Conservation (phyloP, 371 early-diverging fungal genomes). For the Mucor piriformis region DNA sequence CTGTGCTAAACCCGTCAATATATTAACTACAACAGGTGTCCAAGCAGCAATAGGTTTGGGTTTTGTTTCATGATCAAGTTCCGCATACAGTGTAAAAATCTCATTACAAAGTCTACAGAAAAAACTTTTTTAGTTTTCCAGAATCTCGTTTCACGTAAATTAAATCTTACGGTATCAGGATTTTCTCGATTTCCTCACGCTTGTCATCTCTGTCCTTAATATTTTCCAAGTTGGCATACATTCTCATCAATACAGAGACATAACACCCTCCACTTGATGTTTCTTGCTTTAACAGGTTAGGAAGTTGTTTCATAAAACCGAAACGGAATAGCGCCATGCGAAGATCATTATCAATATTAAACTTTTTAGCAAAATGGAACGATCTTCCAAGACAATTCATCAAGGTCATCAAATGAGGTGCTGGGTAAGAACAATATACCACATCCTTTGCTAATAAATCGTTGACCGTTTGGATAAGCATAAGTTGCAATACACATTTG, state of each 20-base stretch:
- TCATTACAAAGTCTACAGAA: slow-evolving; percentile 45
- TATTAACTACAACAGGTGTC: slow-evolving; percentile 58
- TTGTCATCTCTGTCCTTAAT: slow-evolving; percentile 50
- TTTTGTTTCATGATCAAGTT: slow-evolving; percentile 56
- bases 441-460: slow-evolving; percentile 63
- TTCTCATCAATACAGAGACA: slow-evolving; percentile 52
- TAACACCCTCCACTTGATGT: slow-evolving; percentile 58
- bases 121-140: background rate
- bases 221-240: slow-evolving; percentile 56
- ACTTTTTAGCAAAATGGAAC: slow-evolving; percentile 81
- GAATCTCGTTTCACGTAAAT: background rate
- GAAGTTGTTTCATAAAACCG: slow-evolving; percentile 85
- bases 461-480: slow-evolving; percentile 77
- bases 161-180: slow-evolving; percentile 54
- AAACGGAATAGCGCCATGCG: slow-evolving; percentile 78
- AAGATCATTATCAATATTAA: slow-evolving; percentile 81
- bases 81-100: slow-evolving; percentile 51
- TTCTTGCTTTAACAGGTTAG: slow-evolving; percentile 86
- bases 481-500: slow-evolving; percentile 78
- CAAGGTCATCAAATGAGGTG: slow-evolving; percentile 64
- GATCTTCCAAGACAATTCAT: slow-evolving; percentile 82
- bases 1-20: slow-evolving; percentile 47
- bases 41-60: slow-evolving; percentile 58
- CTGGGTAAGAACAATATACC: slow-evolving; percentile 65
- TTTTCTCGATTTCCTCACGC: slow-evolving; percentile 50